Evolutionary conservation across 352 stramenopile genomes (phyloP), one percentile per base, ranked within the genome.

Genomic region (Phytophthora pisi): DNA sequence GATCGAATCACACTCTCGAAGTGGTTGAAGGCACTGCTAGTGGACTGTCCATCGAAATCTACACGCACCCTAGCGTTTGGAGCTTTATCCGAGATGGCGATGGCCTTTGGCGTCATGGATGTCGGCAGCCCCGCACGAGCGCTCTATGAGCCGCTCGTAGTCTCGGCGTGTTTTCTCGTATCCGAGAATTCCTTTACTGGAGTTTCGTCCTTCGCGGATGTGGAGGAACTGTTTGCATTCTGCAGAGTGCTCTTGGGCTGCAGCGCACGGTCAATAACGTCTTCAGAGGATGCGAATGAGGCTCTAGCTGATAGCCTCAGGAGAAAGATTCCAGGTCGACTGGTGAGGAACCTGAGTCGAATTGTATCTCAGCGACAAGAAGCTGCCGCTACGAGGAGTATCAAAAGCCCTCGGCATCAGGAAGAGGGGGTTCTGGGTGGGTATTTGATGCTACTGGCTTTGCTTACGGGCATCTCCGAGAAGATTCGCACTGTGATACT

Each of bases 171-270:
- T 49, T 62, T 64, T 36, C 38, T 77, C 10, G 52, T 74, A 0
- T 47, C 61, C 10, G 49, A 54, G 51, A 42, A 46, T 13, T 43
- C 10, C 43, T 26, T 57, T 15, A 23, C 16, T 51, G 47, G 16
- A 20, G 11, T 10, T 30, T 61, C 31, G 18, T 51, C n/a, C 20
- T 61, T 50, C 18, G 46, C 43, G 15, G 36, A 24, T 6, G 40
- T 76, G 23, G 69, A 76, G 16, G 64, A 76, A 36, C 46, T 76
- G 20, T 76, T 76, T 46, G 31, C 43, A 2, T 73, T 76, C 10
- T 73, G 64, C 11, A 43, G 36, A 46, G 55, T 66, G 36, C 50
- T 76, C 50, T 13, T 76, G 8, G 31, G 47, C 28, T 62, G 52
- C 11, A 55, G 64, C 51, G 49, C 15, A 24, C 11, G 49, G 53